A percentile compares a stretch with the other conserved stretches of the same genome.
Conservation (phyloP, 176 grass and related monocot genomes). For the Themeda triandra region DNA sequence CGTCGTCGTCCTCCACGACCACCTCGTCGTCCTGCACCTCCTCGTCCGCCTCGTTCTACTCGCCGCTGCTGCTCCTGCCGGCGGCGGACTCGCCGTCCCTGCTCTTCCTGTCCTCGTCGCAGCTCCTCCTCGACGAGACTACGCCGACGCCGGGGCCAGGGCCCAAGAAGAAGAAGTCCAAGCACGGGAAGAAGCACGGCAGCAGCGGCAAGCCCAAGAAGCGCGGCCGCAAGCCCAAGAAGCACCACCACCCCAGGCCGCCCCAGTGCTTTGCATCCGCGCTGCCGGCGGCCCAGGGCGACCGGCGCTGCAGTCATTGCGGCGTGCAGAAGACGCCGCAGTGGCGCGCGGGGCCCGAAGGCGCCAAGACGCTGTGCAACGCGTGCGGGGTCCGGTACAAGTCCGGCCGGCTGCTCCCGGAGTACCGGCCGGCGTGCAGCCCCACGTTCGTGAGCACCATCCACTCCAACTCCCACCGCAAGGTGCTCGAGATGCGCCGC, state of each 20-base stretch:
- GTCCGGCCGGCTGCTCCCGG: conserved; percentile 82
- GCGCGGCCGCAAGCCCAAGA: conserved; percentile 88
- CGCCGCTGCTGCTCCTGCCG: conserved; percentile 18
- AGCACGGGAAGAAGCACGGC: conserved; percentile 39
- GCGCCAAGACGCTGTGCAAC: conserved; percentile 93
- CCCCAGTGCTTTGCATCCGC: not conserved
- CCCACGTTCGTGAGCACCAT: conserved; percentile 67
- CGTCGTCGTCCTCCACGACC: conserved; percentile 35
- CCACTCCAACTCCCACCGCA: conserved; percentile 94
- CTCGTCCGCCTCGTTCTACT: conserved; percentile 51
- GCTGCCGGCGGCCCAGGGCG: not conserved
- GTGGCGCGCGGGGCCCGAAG: conserved; percentile 88
- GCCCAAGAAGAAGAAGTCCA: conserved; percentile 38
- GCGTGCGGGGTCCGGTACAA: conserved; percentile 91
- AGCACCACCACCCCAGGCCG: conserved; percentile 24
- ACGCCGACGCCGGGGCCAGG: not conserved
- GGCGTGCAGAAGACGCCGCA: conserved; percentile 89
- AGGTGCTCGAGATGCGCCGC: conserved; percentile 92
- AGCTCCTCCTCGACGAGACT: not conserved
- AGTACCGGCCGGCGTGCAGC: conserved; percentile 93
- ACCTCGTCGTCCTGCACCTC: conserved; percentile 50
- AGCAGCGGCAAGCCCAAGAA: conserved; percentile 59
- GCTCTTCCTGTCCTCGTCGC: not conserved
- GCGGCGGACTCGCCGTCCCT: not conserved
- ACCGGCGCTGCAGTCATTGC: conserved; percentile 91